Evolutionary conservation across 257 asterid genomes (phyloP).

Genomic region (Galeopsis tetrahit): DNA sequence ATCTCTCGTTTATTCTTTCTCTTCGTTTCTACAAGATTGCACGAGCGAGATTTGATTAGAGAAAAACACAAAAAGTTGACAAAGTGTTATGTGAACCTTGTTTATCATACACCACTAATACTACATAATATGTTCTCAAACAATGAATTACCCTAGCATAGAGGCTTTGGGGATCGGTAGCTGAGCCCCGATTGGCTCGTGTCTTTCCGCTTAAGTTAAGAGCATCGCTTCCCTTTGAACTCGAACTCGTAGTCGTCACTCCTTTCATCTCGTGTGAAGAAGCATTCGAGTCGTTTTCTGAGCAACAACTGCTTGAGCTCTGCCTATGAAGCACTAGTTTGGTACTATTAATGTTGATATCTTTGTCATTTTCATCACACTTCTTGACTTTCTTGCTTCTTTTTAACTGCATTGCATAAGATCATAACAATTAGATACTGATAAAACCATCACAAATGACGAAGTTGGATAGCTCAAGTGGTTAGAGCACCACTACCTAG

Average conservation of each 20-base stretch:
- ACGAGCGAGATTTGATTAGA: no score
- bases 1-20: slow-evolving; percentile 56
- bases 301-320: slow-evolving; percentile 42
- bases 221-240: slow-evolving; percentile 34
- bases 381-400: slow-evolving; percentile 52
- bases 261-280: slow-evolving; percentile 37
- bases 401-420: slow-evolving; percentile 43
- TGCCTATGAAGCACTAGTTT: slow-evolving; percentile 28
- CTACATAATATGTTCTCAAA: no score
- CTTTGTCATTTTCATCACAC: slow-evolving; percentile 33
- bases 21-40: slow-evolving; percentile 53
- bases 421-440: slow-evolving; percentile 22
- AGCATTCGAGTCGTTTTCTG: slow-evolving; percentile 47
- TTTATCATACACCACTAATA: no score
- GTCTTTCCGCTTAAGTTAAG: slow-evolving; percentile 36
- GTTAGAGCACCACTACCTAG: no score
- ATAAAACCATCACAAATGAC: no score
- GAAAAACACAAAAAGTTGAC: no score
- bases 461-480: no score
- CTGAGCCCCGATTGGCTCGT: slow-evolving; percentile 54
- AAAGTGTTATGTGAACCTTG: no score
- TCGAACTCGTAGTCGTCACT: slow-evolving; percentile 28
- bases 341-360: slow-evolving; percentile 3
- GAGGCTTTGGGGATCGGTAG: slow-evolving; percentile 67
- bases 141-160: slow-evolving; percentile 52